phyloP scores from a whole-genome alignment of 176 grass and related monocot genomes.

The Thalia dealbata region DNA sequence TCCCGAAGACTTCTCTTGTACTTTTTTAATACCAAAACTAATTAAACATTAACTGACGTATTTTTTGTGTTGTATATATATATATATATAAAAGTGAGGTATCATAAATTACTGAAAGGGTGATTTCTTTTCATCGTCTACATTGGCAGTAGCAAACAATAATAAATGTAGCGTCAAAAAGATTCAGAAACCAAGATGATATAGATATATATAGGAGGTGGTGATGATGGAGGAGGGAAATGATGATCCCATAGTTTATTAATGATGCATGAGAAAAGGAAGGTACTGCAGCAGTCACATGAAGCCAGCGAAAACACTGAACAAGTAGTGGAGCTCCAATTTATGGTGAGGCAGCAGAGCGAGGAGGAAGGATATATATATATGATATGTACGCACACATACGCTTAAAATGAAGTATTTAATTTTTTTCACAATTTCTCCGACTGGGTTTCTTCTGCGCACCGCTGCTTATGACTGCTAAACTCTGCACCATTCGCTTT shows the following conservation, averaged over 20 bases:
- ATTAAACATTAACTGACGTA: no score
- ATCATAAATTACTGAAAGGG: no score
- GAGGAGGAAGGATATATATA: no score
- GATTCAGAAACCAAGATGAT: not conserved
- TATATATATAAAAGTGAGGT: no score
- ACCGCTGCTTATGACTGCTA: not conserved
- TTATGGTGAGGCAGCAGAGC: not conserved
- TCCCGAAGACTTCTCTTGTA: not conserved
- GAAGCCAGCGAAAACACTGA: not conserved
- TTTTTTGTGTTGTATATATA: no score
- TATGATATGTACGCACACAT: no score
- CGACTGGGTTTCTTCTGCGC: not conserved
- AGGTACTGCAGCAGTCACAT: not conserved
- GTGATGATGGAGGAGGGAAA: not conserved
- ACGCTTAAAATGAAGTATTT: no score
- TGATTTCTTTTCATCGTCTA: no score
- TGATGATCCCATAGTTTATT: not conserved
- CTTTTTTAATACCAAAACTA: not conserved
- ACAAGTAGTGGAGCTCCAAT: not conserved
- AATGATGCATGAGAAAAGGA: not conserved
- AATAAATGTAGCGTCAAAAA: not conserved
- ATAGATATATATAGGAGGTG: not conserved
- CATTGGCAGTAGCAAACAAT: not conserved
- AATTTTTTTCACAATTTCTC: not conserved
- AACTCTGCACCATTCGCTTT: slow-evolving; percentile 1